Evolutionary conservation across 805 yeast genomes (phyloP), one percentile per base, ranked within the genome.

Genomic region (Lipomyces yamanashiensis): DNA sequence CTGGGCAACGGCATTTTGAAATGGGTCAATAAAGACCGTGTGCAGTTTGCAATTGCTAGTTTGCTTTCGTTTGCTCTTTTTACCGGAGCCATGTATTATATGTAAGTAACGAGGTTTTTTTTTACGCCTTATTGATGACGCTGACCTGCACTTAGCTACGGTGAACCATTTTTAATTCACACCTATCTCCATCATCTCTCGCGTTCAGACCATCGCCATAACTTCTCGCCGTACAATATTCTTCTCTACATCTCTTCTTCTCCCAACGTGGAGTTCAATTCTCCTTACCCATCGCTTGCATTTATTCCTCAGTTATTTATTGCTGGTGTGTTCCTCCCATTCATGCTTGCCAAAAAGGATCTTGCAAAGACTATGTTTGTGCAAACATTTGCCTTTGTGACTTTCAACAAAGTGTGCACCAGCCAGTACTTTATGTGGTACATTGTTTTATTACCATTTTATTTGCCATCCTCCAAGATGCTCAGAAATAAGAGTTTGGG

Each of bases 351-450:
- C 12, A 77, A 77, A 59, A 72, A 71, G 12, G 80, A 81, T 54
- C 68, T 87, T 6, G 73, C 82, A 21, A 79, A 82, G 53, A 80
- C 88, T 1, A 72, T 88, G 66, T 92, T 93, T 66, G 78, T 92
- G 12, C 95, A 89, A 74, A 89, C 96, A 0, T 83, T 88, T 71
- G 80, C 86, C n/a, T 89, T 89, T 75, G 92, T 89, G 17, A 79
- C 90, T 0, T 88, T 84, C 76, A 89, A 89, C 77, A 89, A 89
- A 75, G 95, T 89, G 23, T 87, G 91, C 71, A 95, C 99, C 0
- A 90, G 97, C 0, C 99, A 95, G 77, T 95, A 95, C 76, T 95
- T 95, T 76, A 85, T 93, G 66, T 95, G 99, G 99, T 95, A 88
- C 72, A 77, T 95, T 70, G 89, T 92, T 13, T 85, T 92, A 68